phyloP scores from a whole-genome alignment of 352 stramenopile species.

The Phytophthora agathidicida region DNA sequence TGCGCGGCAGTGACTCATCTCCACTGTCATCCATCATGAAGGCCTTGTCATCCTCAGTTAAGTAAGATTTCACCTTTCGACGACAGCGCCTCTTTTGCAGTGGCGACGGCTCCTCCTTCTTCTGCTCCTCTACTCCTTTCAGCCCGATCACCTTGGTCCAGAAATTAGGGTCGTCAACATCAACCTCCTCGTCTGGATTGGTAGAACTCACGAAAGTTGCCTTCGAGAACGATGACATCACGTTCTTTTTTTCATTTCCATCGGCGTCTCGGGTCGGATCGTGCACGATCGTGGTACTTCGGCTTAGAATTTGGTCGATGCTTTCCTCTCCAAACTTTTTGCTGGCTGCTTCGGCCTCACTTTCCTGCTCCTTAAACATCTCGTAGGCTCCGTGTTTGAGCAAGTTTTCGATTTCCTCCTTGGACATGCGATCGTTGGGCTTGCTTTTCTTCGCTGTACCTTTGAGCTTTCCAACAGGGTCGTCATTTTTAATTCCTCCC shows the following conservation, averaged over 20 bases:
- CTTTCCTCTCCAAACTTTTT: slow-evolving; percentile 98
- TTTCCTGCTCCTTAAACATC: slow-evolving; percentile 93
- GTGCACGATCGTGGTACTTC: slow-evolving; percentile 89
- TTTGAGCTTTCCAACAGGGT: slow-evolving; percentile 50
- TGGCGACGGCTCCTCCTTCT: slow-evolving; percentile 68
- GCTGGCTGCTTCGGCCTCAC: slow-evolving; percentile 90
- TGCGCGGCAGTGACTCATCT: slow-evolving; percentile 42
- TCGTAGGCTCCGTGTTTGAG: slow-evolving; percentile 95
- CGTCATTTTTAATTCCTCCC: slow-evolving; percentile 82
- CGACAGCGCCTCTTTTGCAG: slow-evolving; percentile 77
- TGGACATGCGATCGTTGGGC: slow-evolving; percentile 68
- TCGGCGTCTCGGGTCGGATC: slow-evolving; percentile 66
- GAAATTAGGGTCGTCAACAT: slow-evolving; percentile 94
- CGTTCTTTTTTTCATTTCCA: slow-evolving; percentile 66
- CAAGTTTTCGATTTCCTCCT: slow-evolving; percentile 93
- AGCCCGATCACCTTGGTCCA: slow-evolving; percentile 94
- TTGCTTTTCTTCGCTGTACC: slow-evolving; percentile 37
- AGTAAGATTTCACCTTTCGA: slow-evolving; percentile 76
- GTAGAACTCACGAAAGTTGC: slow-evolving; percentile 92
- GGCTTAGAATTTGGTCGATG: slow-evolving; percentile 98
- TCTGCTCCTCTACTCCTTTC: slow-evolving; percentile 68
- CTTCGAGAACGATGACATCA: slow-evolving; percentile 93
- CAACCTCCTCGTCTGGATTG: slow-evolving; percentile 88
- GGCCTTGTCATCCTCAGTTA: slow-evolving; percentile 47
- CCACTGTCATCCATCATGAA: slow-evolving; percentile 53